Conservation (phyloP, 2,329 filamentous ascomycete genomes). For the Thermomyces lanuginosus region DNA sequence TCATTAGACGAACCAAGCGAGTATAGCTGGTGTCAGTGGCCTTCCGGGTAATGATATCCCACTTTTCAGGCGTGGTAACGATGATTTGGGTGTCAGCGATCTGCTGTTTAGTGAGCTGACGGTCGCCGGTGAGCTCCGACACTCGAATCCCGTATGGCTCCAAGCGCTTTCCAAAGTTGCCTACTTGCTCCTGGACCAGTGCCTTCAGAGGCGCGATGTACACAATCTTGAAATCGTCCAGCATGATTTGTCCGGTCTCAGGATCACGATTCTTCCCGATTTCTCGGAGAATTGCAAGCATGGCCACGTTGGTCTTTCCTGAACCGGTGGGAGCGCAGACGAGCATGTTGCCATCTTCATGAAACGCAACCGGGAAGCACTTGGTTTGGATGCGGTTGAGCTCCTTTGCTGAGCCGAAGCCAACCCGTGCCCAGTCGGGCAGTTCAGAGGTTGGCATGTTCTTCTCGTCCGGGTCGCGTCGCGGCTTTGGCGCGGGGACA, state of each 20-base stretch:
- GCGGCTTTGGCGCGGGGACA: conserved; percentile 81
- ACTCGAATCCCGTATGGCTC: conserved; percentile 85
- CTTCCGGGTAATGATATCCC: conserved; percentile 97
- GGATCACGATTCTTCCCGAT: conserved; percentile 89
- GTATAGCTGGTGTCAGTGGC: conserved; percentile 94
- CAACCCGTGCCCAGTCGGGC: conserved; percentile 77
- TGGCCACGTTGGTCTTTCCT: conserved; percentile 96
- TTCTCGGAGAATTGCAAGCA: conserved; percentile 90
- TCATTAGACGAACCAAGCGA: conserved; percentile 84
- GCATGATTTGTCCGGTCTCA: conserved; percentile 77
- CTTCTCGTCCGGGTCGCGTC: conserved; percentile 60
- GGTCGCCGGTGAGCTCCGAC: conserved; percentile 90
- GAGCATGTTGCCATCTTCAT: conserved; percentile 92
- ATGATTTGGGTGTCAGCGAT: conserved; percentile 97
- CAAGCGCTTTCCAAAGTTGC: conserved; percentile 84
- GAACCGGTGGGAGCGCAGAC: conserved; percentile 94
- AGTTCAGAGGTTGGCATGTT: conserved; percentile 74
- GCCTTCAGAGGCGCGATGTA: conserved; percentile 95
- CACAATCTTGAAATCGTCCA: conserved; percentile 96
- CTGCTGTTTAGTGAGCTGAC: conserved; percentile 95
- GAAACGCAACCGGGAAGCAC: conserved; percentile 79
- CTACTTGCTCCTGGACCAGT: conserved; percentile 91
- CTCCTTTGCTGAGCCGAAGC: conserved; percentile 72
- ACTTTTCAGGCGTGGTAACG: conserved; percentile 96
- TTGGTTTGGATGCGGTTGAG: conserved; percentile 93